Evolutionary conservation across 2,329 filamentous ascomycete species (phyloP).

Genomic region (Aspergillus fructus): DNA sequence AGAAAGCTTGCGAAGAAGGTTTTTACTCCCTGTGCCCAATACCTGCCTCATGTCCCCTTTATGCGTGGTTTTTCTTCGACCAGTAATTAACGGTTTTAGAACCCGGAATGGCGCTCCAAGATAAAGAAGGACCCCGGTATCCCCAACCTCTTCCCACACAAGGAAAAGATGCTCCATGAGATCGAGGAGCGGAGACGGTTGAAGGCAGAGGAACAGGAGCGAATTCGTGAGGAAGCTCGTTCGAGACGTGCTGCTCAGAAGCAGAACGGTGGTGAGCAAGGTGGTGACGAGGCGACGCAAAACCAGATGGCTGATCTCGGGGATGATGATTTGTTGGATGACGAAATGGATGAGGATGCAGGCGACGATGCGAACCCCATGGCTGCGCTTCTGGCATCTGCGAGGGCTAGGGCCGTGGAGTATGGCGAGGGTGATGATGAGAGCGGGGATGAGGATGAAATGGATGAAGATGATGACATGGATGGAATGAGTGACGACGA

Average conservation of each 20-base stretch:
- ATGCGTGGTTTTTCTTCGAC: background rate
- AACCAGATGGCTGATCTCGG: slow-evolving; percentile 48
- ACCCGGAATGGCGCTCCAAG: slow-evolving; percentile 93
- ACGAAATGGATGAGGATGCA: slow-evolving; percentile 45
- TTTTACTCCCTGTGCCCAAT: background rate
- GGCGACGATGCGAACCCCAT: slow-evolving; percentile 51
- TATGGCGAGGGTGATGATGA: slow-evolving; percentile 38
- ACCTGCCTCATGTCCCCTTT: background rate
- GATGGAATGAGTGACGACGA: slow-evolving; percentile 58
- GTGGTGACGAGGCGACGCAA: slow-evolving; percentile 28
- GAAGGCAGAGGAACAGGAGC: slow-evolving; percentile 76
- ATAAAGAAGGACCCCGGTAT: slow-evolving; percentile 98
- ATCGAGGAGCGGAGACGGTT: slow-evolving; percentile 83
- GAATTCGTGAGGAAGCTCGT: slow-evolving; percentile 66
- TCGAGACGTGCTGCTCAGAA: slow-evolving; percentile 42
- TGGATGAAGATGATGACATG: slow-evolving; percentile 56
- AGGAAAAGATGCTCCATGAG: slow-evolving; percentile 90
- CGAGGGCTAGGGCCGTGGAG: slow-evolving; percentile 45
- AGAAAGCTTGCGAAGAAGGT: slow-evolving; percentile 85
- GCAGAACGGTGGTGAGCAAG: slow-evolving; percentile 31
- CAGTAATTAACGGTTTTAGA: slow-evolving; percentile 47
- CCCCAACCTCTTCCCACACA: slow-evolving; percentile 95
- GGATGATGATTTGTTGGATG: slow-evolving; percentile 43
- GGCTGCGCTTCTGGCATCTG: slow-evolving; percentile 46
- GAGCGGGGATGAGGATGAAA: slow-evolving; percentile 50